These are phyloP conservation scores for Lithospermum erythrorhizon DNA, from an alignment of 257 asterid genomes.

Conservation along the genomic window DNA sequence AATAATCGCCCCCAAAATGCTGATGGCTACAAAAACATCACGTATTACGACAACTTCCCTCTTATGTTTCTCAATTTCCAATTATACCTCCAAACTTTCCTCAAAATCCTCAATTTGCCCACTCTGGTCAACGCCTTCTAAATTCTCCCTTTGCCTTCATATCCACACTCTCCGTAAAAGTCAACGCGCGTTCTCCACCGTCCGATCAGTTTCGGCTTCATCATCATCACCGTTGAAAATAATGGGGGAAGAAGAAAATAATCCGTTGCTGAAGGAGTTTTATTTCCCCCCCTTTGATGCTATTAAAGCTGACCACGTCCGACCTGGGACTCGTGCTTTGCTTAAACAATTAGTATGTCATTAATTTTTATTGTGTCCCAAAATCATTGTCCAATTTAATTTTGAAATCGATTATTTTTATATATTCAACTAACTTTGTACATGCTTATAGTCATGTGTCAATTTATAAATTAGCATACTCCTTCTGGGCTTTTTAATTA, in stretches of 20 bases:
- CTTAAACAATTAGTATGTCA: conserved; percentile 51
- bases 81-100: background rate
- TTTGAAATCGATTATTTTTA: too few relatives aligned
- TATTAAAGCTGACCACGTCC: conserved; percentile 72
- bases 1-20: background rate
- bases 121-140: background rate
- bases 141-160: conserved; percentile 1
- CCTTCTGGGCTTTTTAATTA: too few relatives aligned
- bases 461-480: too few relatives aligned
- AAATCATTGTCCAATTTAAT: background rate
- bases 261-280: conserved; percentile 70
- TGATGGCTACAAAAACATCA: background rate
- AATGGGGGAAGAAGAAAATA: conserved; percentile 18
- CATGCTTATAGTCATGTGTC: too few relatives aligned
- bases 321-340: conserved; percentile 81
- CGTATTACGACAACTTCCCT: background rate
- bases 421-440: too few relatives aligned
- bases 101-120: background rate
- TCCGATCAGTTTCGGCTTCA: conserved; percentile 35
- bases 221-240: conserved; percentile 9
- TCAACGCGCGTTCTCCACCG: conserved; percentile 14
- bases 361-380: too few relatives aligned
- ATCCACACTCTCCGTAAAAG: conserved; percentile 15
- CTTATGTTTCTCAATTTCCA: background rate
- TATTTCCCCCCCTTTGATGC: conserved; percentile 80